phyloP scores from a whole-genome alignment of 805 yeast genomes.

The Pichia thaimueangensis region DNA sequence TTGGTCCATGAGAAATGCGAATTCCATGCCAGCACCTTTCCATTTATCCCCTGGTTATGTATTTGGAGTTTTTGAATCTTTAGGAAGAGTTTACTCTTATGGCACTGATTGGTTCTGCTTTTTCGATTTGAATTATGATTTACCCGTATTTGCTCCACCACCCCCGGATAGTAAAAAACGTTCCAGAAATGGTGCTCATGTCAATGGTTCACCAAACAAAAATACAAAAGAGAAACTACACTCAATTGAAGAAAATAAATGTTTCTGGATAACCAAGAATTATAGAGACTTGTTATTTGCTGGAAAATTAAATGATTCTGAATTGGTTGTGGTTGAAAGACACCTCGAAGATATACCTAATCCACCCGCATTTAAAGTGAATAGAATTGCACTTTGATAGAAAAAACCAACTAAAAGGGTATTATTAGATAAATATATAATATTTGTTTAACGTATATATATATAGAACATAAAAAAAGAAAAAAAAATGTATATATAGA shows the following conservation, averaged over 20 bases:
- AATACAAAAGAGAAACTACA: slow-evolving; percentile 9
- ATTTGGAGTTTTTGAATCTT: slow-evolving; percentile 54
- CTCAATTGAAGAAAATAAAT: slow-evolving; percentile 29
- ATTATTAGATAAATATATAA: slow-evolving; percentile 22
- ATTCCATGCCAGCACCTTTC: slow-evolving; percentile 63
- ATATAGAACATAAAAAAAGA: background rate
- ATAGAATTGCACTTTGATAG: slow-evolving; percentile 38
- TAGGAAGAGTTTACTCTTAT: slow-evolving; percentile 69
- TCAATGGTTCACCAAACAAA: slow-evolving; percentile 5
- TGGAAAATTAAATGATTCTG: slow-evolving; percentile 43
- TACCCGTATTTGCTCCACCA: background rate
- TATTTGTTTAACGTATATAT: background rate
- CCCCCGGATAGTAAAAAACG: slow-evolving; percentile 24
- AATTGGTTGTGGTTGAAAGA: slow-evolving; percentile 70
- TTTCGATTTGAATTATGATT: slow-evolving; percentile 44
- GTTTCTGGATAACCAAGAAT: slow-evolving; percentile 72
- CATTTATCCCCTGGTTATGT: slow-evolving; percentile 56
- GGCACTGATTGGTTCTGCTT: slow-evolving; percentile 78
- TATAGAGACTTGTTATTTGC: slow-evolving; percentile 68
- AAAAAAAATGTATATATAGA: background rate
- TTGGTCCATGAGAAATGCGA: slow-evolving; percentile 80
- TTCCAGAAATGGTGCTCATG: slow-evolving; percentile 27
- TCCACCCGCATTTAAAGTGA: slow-evolving; percentile 59
- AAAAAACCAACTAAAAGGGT: no score
- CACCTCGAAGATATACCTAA: slow-evolving; percentile 51